Base-by-base conservation (phyloP, 208 protist genomes). In the Trypanosoma brucei region DNA sequence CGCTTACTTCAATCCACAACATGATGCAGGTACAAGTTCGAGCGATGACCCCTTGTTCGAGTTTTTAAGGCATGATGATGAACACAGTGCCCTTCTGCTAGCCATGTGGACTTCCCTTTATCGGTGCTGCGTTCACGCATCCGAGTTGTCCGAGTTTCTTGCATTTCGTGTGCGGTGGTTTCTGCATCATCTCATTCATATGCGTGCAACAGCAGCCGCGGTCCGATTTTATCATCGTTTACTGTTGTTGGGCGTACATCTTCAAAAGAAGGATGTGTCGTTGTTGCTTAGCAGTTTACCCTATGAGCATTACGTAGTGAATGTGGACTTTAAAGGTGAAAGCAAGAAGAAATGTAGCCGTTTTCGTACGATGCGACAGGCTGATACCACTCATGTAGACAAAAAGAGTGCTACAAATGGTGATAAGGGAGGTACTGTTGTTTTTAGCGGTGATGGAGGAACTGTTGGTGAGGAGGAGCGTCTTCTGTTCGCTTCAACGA, bases 21-120 rank as follows among this genome's bases (percentile, higher is more conserved):
- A 4, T 42, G 9, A 58, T 9, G 13, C 31, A 4, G 9, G 9
- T 9, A 54, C 7, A 22, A 9, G 9, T 51, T 9, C 55, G 3
- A 35, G 3, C 2, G 55, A 45, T 8, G 69, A 94, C 55, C 78
- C 84, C 0, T 55, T 94, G 22, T 50, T 90, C 0, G 72, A 76
- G 2, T 91, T 91, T 68, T 65, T 94, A 0, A 77, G 87, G 45
- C 62, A 66, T 14, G 76, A 91, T 62, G 76, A 86, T 8, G 84
- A 91, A 36, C 84, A 94, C 22, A 84, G 76, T 1, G 84, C 74
- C 22, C 44, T 83, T n/a, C 44, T 94, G 42, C 76, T 94, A 11
- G 84, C 81, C 52, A 91, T 88, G 83, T 91, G 84, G 84, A 88
- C 83, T 2, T 88, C 84, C 0, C 62, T 94, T 36, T 73, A 79